Base-by-base conservation (phyloP, 495 filamentous ascomycete genomes). In the Neohortaea acidophila region DNA sequence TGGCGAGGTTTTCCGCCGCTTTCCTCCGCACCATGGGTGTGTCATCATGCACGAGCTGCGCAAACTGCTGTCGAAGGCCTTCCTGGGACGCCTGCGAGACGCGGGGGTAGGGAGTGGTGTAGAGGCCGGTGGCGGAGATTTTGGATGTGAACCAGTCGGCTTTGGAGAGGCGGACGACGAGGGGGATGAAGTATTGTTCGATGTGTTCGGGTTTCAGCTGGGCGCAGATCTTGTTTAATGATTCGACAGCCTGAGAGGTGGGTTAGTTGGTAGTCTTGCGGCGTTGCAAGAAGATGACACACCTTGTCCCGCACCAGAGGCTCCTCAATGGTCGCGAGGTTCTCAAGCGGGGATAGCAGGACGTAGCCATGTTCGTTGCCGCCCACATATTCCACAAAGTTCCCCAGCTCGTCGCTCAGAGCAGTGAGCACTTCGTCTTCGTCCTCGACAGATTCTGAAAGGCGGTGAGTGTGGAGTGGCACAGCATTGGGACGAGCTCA, bases 121-220 rank as follows among this genome's bases (percentile, higher is more conserved):
- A 96, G 27, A 97, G 79, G 32, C 87, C 89, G 46, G 89, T 91
- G 6, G 86, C 89, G 11, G 89, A 97, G 36, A 97, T 89, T 61
- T 96, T 97, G 43, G 91, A 96, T 21, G 89, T 97, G 56, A 97
- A 97, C 89, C 89, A 97, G 66, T 97, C 89, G 59, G 89, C 91
- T 71, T 94, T 96, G 39, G 89, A 92, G 37, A 97, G 79, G 48
- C 89, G 81, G 51, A 93, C 72, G 37, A 81, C 80, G 48, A 97
- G 78, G 20, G 91, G 89, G 51, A 96, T 84, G 64, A 94, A 96
- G 57, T 80, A 77, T 53, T 96, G 81, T 66, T 97, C 91, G 57
- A 96, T 75, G 63, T 97, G 89, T 51, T 82, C 69, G 49, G 83
- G 68, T 22, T 83, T 89, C 24, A 97, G 70, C 55, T 94, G 73